These are phyloP conservation scores for Ceratocystis ficicola DNA, from an alignment of 2,329 filamentous ascomycete species.

Conservation along the genomic window DNA sequence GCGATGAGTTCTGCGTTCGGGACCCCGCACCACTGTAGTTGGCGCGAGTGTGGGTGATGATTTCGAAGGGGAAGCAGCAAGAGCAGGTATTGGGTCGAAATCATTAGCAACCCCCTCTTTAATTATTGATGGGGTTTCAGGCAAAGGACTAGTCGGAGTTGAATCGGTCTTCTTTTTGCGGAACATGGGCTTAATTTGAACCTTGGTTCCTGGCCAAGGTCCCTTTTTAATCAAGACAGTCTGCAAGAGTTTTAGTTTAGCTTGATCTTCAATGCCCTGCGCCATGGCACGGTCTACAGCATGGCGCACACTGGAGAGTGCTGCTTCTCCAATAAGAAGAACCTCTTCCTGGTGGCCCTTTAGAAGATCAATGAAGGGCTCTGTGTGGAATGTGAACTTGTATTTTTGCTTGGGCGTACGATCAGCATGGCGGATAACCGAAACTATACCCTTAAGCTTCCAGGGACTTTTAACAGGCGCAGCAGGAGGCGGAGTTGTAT, in stretches of 20 bases:
- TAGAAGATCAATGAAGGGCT: constrained; percentile 86
- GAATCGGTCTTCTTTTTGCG: constrained; percentile 63
- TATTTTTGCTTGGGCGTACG: constrained; percentile 98
- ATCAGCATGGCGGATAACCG: constrained; percentile 91
- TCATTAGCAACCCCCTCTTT: constrained; percentile 25
- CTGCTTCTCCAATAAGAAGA: constrained; percentile 79
- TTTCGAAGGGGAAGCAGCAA: constrained; percentile 13
- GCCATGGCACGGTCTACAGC: constrained; percentile 72
- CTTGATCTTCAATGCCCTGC: constrained; percentile 68
- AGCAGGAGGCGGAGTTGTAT: constrained; percentile 34
- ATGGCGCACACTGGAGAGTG: constrained; percentile 74
- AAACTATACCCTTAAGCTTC: constrained; percentile 96
- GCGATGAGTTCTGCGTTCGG: constrained; percentile 40
- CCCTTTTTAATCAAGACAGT: constrained; percentile 89
- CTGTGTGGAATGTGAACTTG: constrained; percentile 97
- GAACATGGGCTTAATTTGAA: constrained; percentile 99
- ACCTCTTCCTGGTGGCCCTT: constrained; percentile 96
- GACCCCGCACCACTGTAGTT: background rate
- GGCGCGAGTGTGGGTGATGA: background rate
- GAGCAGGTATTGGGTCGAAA: constrained; percentile 25
- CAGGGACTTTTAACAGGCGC: constrained; percentile 82
- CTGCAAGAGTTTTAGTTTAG: constrained; percentile 73
- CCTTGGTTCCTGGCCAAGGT: constrained; percentile 87
- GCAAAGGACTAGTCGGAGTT: constrained; percentile 30
- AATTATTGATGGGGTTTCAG: constrained; percentile 25